phyloP scores from a whole-genome alignment of 768 basidiomycete genomes.

The Trichaptum fuscoviolaceum region DNA sequence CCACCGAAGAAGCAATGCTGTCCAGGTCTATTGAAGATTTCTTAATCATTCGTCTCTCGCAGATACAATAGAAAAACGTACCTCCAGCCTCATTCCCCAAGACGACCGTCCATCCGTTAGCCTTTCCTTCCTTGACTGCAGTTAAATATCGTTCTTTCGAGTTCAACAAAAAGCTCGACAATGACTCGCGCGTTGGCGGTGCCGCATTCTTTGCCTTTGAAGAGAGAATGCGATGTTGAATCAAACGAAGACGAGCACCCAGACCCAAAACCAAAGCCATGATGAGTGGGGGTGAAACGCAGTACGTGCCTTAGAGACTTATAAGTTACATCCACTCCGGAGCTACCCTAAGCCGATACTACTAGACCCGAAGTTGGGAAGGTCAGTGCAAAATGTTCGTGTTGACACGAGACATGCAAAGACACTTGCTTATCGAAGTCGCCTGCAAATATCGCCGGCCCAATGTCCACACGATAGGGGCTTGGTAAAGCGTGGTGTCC shows the following conservation, averaged over 20 bases:
- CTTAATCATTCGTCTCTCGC: constrained; percentile 1
- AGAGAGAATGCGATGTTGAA: not conserved
- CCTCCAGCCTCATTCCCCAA: constrained; percentile 99
- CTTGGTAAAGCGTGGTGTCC: no score
- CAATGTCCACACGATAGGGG: no score
- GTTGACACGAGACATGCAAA: no score
- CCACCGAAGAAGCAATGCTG: constrained; percentile 79
- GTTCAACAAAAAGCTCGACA: constrained; percentile 35
- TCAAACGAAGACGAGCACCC: not conserved
- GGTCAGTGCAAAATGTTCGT: not conserved
- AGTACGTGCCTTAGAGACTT: not conserved
- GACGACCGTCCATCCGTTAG: constrained; percentile 70
- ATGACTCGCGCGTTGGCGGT: not conserved
- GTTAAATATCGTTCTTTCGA: constrained; percentile 58
- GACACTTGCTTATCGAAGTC: no score
- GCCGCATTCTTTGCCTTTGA: not conserved
- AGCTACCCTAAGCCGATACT: not conserved
- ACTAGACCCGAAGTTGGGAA: not conserved
- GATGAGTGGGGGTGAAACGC: not conserved
- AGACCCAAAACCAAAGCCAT: not conserved
- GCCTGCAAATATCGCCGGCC: no score
- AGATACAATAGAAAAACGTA: constrained; percentile 27
- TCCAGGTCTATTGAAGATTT: constrained; percentile 66
- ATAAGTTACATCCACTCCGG: not conserved
- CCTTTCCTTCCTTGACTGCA: constrained; percentile 44